Evolutionary conservation across 176 grass and related monocot species (phyloP), one percentile per base, ranked within the genome.

Genomic region (Tuctoria greenei): DNA sequence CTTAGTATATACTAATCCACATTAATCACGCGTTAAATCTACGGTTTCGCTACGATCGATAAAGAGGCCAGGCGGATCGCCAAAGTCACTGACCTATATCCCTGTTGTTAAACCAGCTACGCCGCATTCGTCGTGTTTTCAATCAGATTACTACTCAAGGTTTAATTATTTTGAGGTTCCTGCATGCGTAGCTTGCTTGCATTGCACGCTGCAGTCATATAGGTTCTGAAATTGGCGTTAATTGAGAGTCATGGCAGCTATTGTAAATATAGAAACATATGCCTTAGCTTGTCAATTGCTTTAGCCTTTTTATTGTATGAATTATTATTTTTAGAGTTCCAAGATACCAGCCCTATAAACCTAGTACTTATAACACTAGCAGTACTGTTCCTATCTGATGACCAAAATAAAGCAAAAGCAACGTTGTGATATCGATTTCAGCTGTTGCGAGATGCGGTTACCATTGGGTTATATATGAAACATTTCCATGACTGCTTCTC

Each of bases 71-170:
- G 31, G 36, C 23, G 39, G 70, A 71, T 80, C 86, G 45, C 56
- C 84, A 88, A 88, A 88, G 86, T 84, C 86, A 75, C 76, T 71
- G 81, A 51, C 81, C 86, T 80, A 88, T 20, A 88, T 20, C 71
- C 55, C 8, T 26, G 43, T 80, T 84, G 64, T 88, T 84, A 88
- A 80, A 64, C 70, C 64, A 79, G 11, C 72, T 76, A 43, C 10
- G 39, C 28, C 3, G 1, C 1, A 64, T 35, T 70, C 41, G 40
- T 37, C 24, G 69, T 79, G 63, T 70, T 83, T 70, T 83, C 76
- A 63, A 55, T 38, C 37, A 41, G 75, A 64, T 64, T 37, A 40
- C 31, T 31, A 46, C 26, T 64, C 42, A 64, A 64, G n/a, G n/a
- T n/a, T n/a, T n/a, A n/a, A n/a, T n/a, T 41, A 8, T 46, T 75